Percentiles rank a stretch among this genome's conserved stretches.
Conservation (phyloP, 768 basidiomycete genomes). For the Agaricus blazei region DNA sequence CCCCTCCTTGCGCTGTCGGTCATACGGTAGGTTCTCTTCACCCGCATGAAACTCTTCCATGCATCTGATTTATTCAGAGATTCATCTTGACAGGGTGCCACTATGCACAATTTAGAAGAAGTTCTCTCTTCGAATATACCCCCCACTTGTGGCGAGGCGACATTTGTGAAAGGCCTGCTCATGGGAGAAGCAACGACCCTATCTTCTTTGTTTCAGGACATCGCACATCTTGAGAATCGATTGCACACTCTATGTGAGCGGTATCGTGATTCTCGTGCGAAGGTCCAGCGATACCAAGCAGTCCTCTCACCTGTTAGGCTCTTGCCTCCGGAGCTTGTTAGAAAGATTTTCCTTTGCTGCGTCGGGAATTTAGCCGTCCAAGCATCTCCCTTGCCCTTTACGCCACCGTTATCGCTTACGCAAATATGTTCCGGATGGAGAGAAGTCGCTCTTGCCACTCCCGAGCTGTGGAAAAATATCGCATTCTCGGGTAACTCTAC, state of each 20-base stretch:
- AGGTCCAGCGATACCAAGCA: neutral
- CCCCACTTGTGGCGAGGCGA: neutral
- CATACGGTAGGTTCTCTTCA: neutral
- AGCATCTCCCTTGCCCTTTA: neutral
- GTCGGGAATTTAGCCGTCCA: neutral
- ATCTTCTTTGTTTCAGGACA: neutral
- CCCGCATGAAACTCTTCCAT: neutral
- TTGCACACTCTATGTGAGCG: neutral
- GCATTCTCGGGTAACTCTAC: neutral
- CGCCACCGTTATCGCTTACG: neutral
- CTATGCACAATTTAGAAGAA: neutral
- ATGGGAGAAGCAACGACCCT: neutral
- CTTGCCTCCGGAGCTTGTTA: neutral
- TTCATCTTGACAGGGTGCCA: neutral
- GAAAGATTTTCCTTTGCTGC: neutral
- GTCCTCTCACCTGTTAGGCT: neutral
- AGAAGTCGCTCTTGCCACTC: neutral
- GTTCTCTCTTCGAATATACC: neutral
- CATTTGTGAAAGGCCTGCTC: neutral
- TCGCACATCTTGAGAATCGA: neutral
- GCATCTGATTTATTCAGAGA: neutral
- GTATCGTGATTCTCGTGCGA: neutral
- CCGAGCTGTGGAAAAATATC: neutral
- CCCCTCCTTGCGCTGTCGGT: neutral
- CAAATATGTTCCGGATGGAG: slow-evolving; percentile 1